phyloP scores from a whole-genome alignment of 1,284 basidiomycete species.

The Leccinum solheimii region DNA sequence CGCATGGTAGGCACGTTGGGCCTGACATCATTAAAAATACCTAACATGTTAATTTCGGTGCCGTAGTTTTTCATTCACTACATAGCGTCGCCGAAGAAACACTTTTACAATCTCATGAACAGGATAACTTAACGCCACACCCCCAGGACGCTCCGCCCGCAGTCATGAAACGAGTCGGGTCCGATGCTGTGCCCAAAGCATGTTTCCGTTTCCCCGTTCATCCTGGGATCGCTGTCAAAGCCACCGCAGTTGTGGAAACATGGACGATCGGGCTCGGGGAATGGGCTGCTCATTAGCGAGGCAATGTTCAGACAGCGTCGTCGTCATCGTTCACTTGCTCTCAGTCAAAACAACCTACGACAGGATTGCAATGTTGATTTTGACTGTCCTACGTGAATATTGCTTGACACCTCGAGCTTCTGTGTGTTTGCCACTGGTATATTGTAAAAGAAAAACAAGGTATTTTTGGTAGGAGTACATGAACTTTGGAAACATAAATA shows the following conservation, averaged over 20 bases:
- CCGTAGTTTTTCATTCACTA: slow-evolving; percentile 20
- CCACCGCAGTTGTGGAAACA: slow-evolving; percentile 6
- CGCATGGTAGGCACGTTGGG: slow-evolving; percentile 6
- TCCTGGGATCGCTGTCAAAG: slow-evolving; percentile 6
- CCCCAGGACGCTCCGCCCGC: neutral
- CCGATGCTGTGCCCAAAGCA: slow-evolving; percentile 12
- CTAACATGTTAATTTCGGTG: slow-evolving; percentile 15
- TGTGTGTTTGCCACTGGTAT: neutral
- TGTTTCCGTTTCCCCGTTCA: slow-evolving; percentile 2
- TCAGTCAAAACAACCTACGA: neutral
- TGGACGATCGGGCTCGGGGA: slow-evolving; percentile 4
- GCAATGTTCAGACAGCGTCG: slow-evolving; percentile 5
- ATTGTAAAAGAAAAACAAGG: neutral
- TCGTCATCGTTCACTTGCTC: neutral
- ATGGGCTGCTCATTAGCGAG: neutral
- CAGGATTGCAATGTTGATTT: neutral
- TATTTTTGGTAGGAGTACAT: neutral
- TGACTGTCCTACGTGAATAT: neutral
- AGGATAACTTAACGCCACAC: neutral
- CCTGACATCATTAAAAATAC: slow-evolving; percentile 12
- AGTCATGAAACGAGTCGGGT: slow-evolving; percentile 16
- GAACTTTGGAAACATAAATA: neutral
- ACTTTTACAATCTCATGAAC: neutral
- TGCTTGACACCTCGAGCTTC: neutral
- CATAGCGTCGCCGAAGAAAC: slow-evolving; percentile 3